A percentile compares a stretch with the other conserved stretches of the same genome.
phyloP scores from a whole-genome alignment of 148 eudicot species.

The Vaccinium darrowii region DNA sequence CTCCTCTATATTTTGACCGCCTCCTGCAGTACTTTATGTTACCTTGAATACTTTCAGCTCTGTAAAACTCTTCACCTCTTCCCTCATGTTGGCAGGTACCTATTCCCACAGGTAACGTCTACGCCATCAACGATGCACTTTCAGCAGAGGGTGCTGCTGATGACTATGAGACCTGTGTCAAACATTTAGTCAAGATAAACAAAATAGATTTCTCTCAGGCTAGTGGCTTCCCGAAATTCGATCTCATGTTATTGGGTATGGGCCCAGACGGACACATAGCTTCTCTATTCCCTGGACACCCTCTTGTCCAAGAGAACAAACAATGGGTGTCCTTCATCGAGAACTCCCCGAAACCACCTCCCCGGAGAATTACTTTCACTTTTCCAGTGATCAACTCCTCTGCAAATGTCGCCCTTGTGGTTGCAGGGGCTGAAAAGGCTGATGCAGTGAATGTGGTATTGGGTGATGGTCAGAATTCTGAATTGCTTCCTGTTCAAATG shows the following conservation, averaged over 20 bases:
- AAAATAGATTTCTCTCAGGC: constrained; percentile 30
- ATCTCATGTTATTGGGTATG: constrained; percentile 61
- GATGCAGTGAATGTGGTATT: constrained; percentile 36
- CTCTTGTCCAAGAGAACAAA: constrained; percentile 41
- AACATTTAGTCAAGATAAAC: constrained; percentile 34
- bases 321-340: constrained; percentile 55
- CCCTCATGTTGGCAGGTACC: constrained; percentile 37
- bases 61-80: not conserved
- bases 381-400: constrained; percentile 58
- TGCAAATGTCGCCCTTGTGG: constrained; percentile 39
- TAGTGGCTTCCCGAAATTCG: constrained; percentile 55
- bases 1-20: not conserved
- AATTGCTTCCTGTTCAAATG: constrained; percentile 40
- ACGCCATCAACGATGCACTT: constrained; percentile 59
- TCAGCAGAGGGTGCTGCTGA: constrained; percentile 59
- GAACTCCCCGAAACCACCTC: constrained; percentile 75
- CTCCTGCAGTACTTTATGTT: not conserved
- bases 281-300: constrained; percentile 60
- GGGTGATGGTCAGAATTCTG: constrained; percentile 30
- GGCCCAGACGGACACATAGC: constrained; percentile 72
- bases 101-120: constrained; percentile 40
- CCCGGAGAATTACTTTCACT: constrained; percentile 61
- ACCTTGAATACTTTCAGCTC: not conserved
- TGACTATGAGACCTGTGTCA: constrained; percentile 53
- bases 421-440: constrained; percentile 44